Conservation (phyloP, 2,329 filamentous ascomycete species). For the Calonectria multiphialidica region DNA sequence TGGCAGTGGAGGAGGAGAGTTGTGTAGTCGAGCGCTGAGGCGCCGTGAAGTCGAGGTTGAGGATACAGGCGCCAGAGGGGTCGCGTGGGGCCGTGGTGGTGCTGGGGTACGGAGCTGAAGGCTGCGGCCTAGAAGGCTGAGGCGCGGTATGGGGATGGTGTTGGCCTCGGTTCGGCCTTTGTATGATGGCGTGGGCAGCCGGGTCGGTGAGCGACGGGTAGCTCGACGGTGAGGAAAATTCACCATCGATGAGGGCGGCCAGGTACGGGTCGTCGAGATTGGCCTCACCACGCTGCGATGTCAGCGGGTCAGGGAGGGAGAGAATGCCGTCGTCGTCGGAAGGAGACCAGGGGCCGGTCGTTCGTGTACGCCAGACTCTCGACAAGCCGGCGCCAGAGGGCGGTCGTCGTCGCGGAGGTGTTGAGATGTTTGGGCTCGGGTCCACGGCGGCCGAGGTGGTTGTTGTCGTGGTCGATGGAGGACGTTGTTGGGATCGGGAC, state of each 20-base stretch:
- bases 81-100: conserved; percentile 35
- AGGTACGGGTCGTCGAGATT: conserved; percentile 42
- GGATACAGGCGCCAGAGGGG: conserved; percentile 35
- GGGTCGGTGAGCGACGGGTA: conserved; percentile 47
- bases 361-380: background rate
- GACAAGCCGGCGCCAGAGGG: background rate
- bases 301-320: background rate
- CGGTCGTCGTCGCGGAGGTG: conserved; percentile 1
- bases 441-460: background rate
- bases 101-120: conserved; percentile 26
- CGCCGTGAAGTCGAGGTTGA: conserved; percentile 25
- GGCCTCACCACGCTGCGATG: conserved; percentile 22
- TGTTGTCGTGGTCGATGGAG: conserved; percentile 3
- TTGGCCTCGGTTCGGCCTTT: conserved; percentile 2
- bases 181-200: conserved; percentile 27
- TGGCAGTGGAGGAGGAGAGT: conserved; percentile 37
- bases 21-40: conserved; percentile 37
- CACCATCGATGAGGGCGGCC: conserved; percentile 40
- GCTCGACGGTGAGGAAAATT: conserved; percentile 52
- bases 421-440: conserved; percentile 6
- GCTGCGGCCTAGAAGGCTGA: conserved; percentile 37
- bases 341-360: conserved; percentile 3
- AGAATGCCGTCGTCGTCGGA: conserved; percentile 1
- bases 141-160: conserved; percentile 19
- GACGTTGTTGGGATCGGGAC: conserved; percentile 14